phyloP scores from a whole-genome alignment of 306 rosid species.

The Cotoneaster glaucophyllus region DNA sequence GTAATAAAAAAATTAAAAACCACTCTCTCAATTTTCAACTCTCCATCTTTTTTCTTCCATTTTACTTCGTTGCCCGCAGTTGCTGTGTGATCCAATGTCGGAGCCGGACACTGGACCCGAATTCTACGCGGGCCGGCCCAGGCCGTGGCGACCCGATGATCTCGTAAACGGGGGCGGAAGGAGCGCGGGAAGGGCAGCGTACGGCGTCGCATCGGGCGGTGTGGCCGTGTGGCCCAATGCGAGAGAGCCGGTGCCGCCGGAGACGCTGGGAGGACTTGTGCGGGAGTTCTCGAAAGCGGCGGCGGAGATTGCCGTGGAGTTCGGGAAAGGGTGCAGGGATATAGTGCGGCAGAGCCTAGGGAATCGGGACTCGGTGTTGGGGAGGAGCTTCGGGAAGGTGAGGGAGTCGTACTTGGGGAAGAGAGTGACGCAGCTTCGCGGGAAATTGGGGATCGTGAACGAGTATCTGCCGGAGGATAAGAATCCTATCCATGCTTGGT shows the following conservation, averaged over 20 bases:
- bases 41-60: neutral
- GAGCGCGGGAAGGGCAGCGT: neutral
- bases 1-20: neutral
- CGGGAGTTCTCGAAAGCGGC: slow-evolving; percentile 70
- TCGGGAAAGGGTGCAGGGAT: slow-evolving; percentile 87
- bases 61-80: neutral
- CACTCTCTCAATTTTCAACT: neutral
- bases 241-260: slow-evolving; percentile 35
- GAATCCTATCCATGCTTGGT: slow-evolving; percentile 74
- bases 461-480: slow-evolving; percentile 80
- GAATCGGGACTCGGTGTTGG: slow-evolving; percentile 48
- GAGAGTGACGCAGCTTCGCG: slow-evolving; percentile 28
- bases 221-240: slow-evolving; percentile 20
- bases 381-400: slow-evolving; percentile 40
- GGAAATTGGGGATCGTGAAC: slow-evolving; percentile 51
- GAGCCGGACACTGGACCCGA: neutral
- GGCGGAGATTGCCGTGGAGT: slow-evolving; percentile 73
- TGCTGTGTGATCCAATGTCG: slow-evolving; percentile 4
- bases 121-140: neutral
- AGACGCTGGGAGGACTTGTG: slow-evolving; percentile 34
- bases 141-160: slow-evolving; percentile 15
- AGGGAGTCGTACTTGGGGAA: slow-evolving; percentile 36
- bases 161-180: neutral
- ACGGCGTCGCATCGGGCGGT: neutral
- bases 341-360: slow-evolving; percentile 69